Conservation (phyloP, 306 rosid genomes). For the Parietaria judaica region DNA sequence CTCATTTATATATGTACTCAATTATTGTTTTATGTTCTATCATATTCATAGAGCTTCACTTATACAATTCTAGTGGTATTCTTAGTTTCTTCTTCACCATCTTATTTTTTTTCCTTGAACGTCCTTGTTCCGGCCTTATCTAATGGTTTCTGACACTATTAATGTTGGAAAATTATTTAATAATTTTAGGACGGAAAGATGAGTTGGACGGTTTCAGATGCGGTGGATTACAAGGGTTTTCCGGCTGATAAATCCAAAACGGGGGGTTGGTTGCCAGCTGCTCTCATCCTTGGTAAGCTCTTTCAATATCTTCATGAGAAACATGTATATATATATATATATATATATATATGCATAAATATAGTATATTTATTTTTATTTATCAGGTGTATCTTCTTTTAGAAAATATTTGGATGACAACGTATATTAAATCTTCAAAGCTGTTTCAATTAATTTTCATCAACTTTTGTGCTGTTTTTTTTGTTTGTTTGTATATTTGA, state of each 20-base stretch:
- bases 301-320: not conserved
- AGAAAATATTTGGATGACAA: too few species aligned
- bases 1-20: too few species aligned
- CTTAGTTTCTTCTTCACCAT: not conserved
- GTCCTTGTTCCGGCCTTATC: too few species aligned
- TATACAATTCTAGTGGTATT: not conserved
- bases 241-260: conserved; percentile 77
- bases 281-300: conserved; percentile 63
- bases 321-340: not conserved
- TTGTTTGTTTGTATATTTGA: not conserved
- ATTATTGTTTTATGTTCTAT: too few species aligned
- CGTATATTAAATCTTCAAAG: not conserved
- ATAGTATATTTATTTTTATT: not conserved
- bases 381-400: not conserved
- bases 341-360: not conserved
- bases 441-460: not conserved
- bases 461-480: not conserved
- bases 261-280: conserved; percentile 83
- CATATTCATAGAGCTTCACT: not conserved
- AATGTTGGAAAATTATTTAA: not conserved
- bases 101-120: too few species aligned
- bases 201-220: conserved; percentile 59
- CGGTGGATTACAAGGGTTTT: conserved; percentile 67
- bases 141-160: not conserved
- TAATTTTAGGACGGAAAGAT: conserved; percentile 55